Evolutionary conservation across 305 asterid genomes (phyloP).

Genomic region (Rubia peregrina): DNA sequence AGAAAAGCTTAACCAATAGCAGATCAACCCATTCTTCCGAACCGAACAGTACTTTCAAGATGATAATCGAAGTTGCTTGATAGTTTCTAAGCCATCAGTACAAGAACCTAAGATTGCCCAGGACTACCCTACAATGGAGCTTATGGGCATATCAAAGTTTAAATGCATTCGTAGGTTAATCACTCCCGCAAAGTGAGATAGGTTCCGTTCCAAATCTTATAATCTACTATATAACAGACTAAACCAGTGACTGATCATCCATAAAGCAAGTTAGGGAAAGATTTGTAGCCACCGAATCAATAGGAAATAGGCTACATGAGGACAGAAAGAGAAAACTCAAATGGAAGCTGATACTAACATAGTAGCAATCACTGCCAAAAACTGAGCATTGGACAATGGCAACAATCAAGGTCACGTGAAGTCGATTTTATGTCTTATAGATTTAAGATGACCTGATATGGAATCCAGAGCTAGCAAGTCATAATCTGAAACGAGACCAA

Average conservation of each 20-base stretch:
- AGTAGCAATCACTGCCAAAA: background rate
- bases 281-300: background rate
- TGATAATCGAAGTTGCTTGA: background rate
- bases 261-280: background rate
- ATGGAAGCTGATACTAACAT: background rate
- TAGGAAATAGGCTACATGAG: background rate
- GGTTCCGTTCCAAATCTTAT: background rate
- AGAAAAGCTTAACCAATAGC: background rate
- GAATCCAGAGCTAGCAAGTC: conserved; percentile 79
- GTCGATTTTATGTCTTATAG: background rate
- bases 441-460: conserved; percentile 46
- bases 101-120: background rate
- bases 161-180: background rate
- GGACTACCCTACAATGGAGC: background rate
- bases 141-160: background rate
- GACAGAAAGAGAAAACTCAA: background rate
- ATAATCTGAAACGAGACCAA: conserved; percentile 78
- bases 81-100: background rate
- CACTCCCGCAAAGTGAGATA: background rate
- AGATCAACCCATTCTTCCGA: background rate
- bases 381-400: background rate
- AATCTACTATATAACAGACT: background rate
- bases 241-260: background rate
- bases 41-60: background rate
- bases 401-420: background rate